Conservation (phyloP, 2,329 filamentous ascomycete species). For the Diaporthe sp. region DNA sequence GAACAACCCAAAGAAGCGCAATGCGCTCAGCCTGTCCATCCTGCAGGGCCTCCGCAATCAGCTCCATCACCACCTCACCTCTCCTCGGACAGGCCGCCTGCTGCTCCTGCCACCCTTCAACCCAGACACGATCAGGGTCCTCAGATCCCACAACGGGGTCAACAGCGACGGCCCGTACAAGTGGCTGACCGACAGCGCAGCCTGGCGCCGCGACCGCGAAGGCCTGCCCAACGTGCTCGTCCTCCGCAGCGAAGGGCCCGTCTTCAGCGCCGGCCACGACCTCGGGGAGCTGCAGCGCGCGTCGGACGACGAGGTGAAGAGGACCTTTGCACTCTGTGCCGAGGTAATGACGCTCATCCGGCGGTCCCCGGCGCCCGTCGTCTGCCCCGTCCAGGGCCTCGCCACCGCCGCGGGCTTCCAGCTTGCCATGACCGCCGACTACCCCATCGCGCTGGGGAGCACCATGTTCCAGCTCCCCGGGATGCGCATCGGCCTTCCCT, state of each 20-base stretch:
- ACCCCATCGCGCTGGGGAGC: slow-evolving; percentile 45
- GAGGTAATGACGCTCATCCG: slow-evolving; percentile 52
- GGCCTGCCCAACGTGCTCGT: slow-evolving; percentile 50
- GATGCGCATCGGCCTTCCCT: slow-evolving; percentile 50
- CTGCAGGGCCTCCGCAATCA: slow-evolving; percentile 47
- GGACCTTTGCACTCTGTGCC: slow-evolving; percentile 49
- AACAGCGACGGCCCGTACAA: slow-evolving; percentile 21
- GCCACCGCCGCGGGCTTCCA: slow-evolving; percentile 52
- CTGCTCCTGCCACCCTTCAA: slow-evolving; percentile 50
- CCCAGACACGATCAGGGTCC: slow-evolving; percentile 41
- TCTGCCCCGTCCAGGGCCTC: slow-evolving; percentile 50
- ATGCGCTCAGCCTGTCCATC: slow-evolving; percentile 47
- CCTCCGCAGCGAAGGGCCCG: slow-evolving; percentile 48
- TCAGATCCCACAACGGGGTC: slow-evolving; percentile 22
- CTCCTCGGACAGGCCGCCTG: slow-evolving; percentile 42
- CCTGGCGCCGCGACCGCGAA: slow-evolving; percentile 46
- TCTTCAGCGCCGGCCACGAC: slow-evolving; percentile 53
- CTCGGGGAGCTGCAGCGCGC: slow-evolving; percentile 47
- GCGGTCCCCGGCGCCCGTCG: slow-evolving; percentile 49
- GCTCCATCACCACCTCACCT: slow-evolving; percentile 45
- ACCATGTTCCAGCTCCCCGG: slow-evolving; percentile 47
- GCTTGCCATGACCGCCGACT: slow-evolving; percentile 51
- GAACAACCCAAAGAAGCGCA: slow-evolving; percentile 46
- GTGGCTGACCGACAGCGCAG: slow-evolving; percentile 48
- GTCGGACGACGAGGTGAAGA: slow-evolving; percentile 34